Percentiles rank a stretch among this genome's conserved stretches.
Evolutionary conservation across 75 land plant genomes (phyloP).

Genomic region (Ceratopteris richardii): DNA sequence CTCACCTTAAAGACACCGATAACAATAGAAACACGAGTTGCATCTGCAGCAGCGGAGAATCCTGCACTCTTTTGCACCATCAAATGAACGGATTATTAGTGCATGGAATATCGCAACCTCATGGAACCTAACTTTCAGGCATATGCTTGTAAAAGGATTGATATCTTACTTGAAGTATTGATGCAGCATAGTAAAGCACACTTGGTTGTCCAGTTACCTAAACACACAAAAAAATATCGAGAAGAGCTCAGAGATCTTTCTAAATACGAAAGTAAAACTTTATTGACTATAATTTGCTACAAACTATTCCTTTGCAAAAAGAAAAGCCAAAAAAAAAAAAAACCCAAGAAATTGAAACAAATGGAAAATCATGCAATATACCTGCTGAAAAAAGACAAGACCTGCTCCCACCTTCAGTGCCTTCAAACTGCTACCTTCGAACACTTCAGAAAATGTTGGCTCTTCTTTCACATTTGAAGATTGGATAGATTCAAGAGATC

Average conservation of each 20-base stretch:
- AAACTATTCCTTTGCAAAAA: no score
- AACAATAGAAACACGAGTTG: conserved; percentile 66
- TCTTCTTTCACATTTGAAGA: conserved; percentile 42
- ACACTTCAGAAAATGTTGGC: conserved; percentile 60
- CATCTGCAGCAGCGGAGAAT: conserved; percentile 79
- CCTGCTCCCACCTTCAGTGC: conserved; percentile 87
- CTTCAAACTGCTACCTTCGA: conserved; percentile 83
- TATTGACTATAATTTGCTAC: no score
- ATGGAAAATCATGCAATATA: conserved; percentile 2
- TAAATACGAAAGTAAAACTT: no score
- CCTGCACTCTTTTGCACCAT: conserved; percentile 56
- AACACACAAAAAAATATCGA: not conserved
- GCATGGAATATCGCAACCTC: not conserved
- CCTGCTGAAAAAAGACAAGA: conserved; percentile 95
- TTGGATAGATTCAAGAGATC: conserved; percentile 45
- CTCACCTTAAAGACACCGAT: conserved; percentile 75
- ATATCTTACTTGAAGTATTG: conserved; percentile 85
- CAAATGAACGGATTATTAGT: not conserved
- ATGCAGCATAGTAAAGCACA: conserved; percentile 91
- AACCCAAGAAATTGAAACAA: not conserved
- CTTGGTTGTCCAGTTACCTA: conserved; percentile 98
- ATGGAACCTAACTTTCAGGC: no score
- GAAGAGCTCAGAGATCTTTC: no score
- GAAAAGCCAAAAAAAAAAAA: no score
- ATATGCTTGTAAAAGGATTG: no score